These are phyloP conservation scores for Paramecium pentaurelia DNA, from an alignment of 73 alveolate genomes.

Conservation along the genomic window DNA sequence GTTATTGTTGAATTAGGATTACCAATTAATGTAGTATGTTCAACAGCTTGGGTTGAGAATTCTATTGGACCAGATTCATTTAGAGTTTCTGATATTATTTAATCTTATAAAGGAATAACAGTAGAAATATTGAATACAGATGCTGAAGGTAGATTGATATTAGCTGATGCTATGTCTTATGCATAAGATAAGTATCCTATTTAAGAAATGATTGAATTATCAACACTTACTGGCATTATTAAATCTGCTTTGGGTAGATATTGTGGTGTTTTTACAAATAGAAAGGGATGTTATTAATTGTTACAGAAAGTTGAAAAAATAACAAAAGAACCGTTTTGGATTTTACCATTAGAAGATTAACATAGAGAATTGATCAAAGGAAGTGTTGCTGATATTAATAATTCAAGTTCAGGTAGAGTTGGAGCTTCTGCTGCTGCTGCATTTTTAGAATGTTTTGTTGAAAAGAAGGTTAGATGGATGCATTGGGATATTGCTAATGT, in stretches of 20 bases:
- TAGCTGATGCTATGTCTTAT: slow-evolving; percentile 80
- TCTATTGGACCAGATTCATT: slow-evolving; percentile 63
- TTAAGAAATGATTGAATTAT: slow-evolving; percentile 66
- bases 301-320: slow-evolving; percentile 63
- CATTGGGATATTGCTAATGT: slow-evolving; percentile 20
- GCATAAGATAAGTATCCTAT: slow-evolving; percentile 64
- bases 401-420: slow-evolving; percentile 46
- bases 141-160: slow-evolving; percentile 84
- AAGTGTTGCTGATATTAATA: slow-evolving; percentile 43
- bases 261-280: slow-evolving; percentile 74
- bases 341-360: slow-evolving; percentile 66
- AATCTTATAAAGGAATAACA: slow-evolving; percentile 69
- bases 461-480: slow-evolving; percentile 60
- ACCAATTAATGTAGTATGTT: slow-evolving; percentile 66
- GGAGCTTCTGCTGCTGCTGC: slow-evolving; percentile 70
- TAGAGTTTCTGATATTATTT: slow-evolving; percentile 73
- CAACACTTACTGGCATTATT: slow-evolving; percentile 81
- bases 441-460: slow-evolving; percentile 63
- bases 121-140: slow-evolving; percentile 83
- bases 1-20: slow-evolving; percentile 60
- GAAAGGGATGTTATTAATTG: slow-evolving; percentile 58
- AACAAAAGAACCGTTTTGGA: slow-evolving; percentile 66
- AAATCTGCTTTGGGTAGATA: slow-evolving; percentile 70
- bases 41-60: slow-evolving; percentile 77
- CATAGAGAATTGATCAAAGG: slow-evolving; percentile 67